These are phyloP conservation scores for Arthrobotrys conoides DNA, from an alignment of 2,329 filamentous ascomycete species.

Conservation along the genomic window DNA sequence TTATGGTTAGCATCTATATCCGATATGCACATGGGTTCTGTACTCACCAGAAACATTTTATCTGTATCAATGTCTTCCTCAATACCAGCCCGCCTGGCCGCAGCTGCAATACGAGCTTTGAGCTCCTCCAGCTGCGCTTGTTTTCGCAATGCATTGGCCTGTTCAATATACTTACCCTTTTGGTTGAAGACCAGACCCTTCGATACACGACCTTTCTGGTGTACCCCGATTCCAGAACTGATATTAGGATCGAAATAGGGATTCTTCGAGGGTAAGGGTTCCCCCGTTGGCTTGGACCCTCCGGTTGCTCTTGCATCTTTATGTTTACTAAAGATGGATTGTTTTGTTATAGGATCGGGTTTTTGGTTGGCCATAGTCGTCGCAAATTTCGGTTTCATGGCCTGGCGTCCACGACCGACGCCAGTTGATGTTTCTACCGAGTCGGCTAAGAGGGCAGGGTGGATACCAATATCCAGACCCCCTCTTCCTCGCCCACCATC, in stretches of 20 bases:
- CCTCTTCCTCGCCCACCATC: slow-evolving; percentile 73
- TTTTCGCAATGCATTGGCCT: slow-evolving; percentile 87
- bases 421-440: slow-evolving; percentile 68
- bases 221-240: slow-evolving; percentile 72
- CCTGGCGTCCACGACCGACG: slow-evolving; percentile 67
- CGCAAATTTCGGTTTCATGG: slow-evolving; percentile 70
- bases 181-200: slow-evolving; percentile 90
- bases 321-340: slow-evolving; percentile 24
- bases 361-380: slow-evolving; percentile 73
- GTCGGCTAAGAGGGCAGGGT: slow-evolving; percentile 78
- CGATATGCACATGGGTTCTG: not conserved
- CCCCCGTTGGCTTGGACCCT: slow-evolving; percentile 64
- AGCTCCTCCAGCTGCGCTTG: slow-evolving; percentile 92
- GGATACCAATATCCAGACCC: slow-evolving; percentile 81
- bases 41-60: slow-evolving; percentile 82
- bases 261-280: slow-evolving; percentile 71
- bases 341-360: slow-evolving; percentile 67
- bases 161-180: slow-evolving; percentile 96
- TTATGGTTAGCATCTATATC: slow-evolving; percentile 23
- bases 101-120: slow-evolving; percentile 91
- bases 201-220: slow-evolving; percentile 76
- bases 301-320: slow-evolving; percentile 23
- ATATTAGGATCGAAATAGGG: slow-evolving; percentile 85
- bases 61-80: slow-evolving; percentile 92
- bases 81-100: slow-evolving; percentile 89